Evolutionary conservation across 129 eudicot species (phyloP).

Genomic region (Ambrosia trifida): DNA sequence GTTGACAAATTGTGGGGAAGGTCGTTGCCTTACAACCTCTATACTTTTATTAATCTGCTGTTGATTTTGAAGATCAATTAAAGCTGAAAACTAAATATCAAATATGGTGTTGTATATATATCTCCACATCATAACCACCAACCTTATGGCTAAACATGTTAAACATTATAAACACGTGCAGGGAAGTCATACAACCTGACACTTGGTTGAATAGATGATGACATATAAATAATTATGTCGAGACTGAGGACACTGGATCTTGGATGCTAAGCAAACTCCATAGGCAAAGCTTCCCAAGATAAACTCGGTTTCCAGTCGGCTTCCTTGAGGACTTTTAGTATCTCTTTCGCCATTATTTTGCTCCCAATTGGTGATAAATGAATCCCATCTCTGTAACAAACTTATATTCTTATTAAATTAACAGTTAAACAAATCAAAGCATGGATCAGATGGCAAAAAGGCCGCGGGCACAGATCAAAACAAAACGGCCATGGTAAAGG

Average conservation of each 20-base stretch:
- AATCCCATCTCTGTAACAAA: conserved; percentile 57
- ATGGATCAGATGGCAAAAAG: neutral
- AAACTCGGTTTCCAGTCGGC: conserved; percentile 71
- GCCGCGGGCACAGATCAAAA: neutral
- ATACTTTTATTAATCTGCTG: too few species aligned
- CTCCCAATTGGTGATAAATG: conserved; percentile 62
- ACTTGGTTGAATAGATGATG: neutral
- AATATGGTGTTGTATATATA: too few species aligned
- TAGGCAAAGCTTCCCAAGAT: conserved; percentile 51
- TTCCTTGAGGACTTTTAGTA: conserved; percentile 43
- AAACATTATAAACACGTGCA: conserved; percentile 1
- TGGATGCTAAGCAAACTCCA: conserved; percentile 43
- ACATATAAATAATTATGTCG: neutral
- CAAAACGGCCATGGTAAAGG: neutral
- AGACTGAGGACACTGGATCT: neutral
- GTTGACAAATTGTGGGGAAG: too few species aligned
- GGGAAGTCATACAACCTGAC: neutral
- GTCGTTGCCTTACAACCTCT: too few species aligned
- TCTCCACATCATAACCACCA: too few species aligned
- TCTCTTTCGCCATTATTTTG: conserved; percentile 62
- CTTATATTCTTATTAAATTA: too few species aligned
- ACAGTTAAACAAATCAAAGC: neutral
- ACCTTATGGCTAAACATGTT: too few species aligned
- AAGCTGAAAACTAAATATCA: too few species aligned
- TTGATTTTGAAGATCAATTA: too few species aligned